Evolutionary conservation across 768 basidiomycete species (phyloP), one percentile per base, ranked within the genome.

Genomic region (Crassisporium funariophilum): DNA sequence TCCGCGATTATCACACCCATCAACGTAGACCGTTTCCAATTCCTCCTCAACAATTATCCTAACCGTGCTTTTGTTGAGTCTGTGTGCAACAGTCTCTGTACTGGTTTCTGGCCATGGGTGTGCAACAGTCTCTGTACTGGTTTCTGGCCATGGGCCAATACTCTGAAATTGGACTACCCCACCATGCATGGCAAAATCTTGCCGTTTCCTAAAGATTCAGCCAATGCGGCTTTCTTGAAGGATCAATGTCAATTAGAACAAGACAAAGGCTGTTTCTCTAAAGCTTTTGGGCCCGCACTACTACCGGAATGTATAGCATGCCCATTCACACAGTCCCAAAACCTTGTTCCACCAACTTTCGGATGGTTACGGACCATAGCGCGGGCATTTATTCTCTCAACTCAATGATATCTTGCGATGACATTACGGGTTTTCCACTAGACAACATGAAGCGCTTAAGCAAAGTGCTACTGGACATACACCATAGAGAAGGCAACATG

Each of bases 81-180:
- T 7, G 58, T 69, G 2, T 45, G 47, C 8, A 1, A 12, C 0
- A 58, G 59, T 13, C 46, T 69, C 0, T 16, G 56, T 1, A 47
- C 65, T 10, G 64, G 67, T 0, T 67, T 69, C 42, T 69, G 64
- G 68, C 67, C 67, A 2, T 65, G 41, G 25, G 62, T 61, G 2
- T 21, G 47, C 8, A 1, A 12, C 0, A 58, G 59, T 13, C 46
- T 69, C 0, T 16, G 56, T 1, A 47, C 65, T 10, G 64, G 67
- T 0, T 67, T 69, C 42, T 69, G 64, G 68, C 67, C 67, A 2
- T 65, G 41, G 25, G 62, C 61, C 19, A 58, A 57, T 12, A 56
- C 46, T 0, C 24, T 39, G 19, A 55, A 63, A 25, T 34, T 49
- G n/a, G 47, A 52, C 0, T 31, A 44, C 7, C 39, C 24, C 1